These are phyloP conservation scores for Alternaria triticimaculans DNA, from an alignment of 2,329 filamentous ascomycete genomes.

Conservation along the genomic window DNA sequence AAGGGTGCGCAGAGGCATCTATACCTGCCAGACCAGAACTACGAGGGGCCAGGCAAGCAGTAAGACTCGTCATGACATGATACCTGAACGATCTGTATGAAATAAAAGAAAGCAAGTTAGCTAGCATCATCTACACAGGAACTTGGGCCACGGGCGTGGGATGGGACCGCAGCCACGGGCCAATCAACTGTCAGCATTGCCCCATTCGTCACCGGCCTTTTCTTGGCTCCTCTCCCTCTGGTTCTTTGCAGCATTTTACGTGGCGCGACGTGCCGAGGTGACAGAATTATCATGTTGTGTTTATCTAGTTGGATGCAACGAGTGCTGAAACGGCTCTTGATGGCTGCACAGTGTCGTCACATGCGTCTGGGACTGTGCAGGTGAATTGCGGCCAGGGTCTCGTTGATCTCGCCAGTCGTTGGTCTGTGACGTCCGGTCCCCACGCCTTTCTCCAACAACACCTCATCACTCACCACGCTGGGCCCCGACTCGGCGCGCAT, in stretches of 20 bases:
- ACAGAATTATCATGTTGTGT: background rate
- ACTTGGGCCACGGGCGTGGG: slow-evolving; percentile 14
- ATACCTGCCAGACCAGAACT: slow-evolving; percentile 88
- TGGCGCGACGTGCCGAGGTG: slow-evolving; percentile 4
- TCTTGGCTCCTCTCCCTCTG: background rate
- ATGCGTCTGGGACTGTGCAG: slow-evolving; percentile 13
- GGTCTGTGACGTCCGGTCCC: slow-evolving; percentile 24
- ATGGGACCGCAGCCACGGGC: slow-evolving; percentile 4
- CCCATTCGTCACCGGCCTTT: slow-evolving; percentile 5
- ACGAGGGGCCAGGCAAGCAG: slow-evolving; percentile 73
- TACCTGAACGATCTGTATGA: slow-evolving; percentile 9
- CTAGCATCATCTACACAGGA: slow-evolving; percentile 6
- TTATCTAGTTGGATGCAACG: background rate
- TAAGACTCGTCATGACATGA: slow-evolving; percentile 24
- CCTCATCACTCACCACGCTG: slow-evolving; percentile 34
- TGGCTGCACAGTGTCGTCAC: slow-evolving; percentile 13
- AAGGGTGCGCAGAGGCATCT: slow-evolving; percentile 90
- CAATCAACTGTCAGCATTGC: slow-evolving; percentile 15
- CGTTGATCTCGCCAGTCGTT: slow-evolving; percentile 21
- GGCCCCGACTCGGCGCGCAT: slow-evolving; percentile 18
- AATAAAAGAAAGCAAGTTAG: background rate
- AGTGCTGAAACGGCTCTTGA: background rate
- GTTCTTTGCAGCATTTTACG: slow-evolving; percentile 2
- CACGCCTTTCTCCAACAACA: slow-evolving; percentile 32
- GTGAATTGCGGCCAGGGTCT: slow-evolving; percentile 28